A percentile compares a stretch with the other conserved stretches of the same genome.
Evolutionary conservation across 139 green algal genomes (phyloP).

Genomic region (Closterium sp.): DNA sequence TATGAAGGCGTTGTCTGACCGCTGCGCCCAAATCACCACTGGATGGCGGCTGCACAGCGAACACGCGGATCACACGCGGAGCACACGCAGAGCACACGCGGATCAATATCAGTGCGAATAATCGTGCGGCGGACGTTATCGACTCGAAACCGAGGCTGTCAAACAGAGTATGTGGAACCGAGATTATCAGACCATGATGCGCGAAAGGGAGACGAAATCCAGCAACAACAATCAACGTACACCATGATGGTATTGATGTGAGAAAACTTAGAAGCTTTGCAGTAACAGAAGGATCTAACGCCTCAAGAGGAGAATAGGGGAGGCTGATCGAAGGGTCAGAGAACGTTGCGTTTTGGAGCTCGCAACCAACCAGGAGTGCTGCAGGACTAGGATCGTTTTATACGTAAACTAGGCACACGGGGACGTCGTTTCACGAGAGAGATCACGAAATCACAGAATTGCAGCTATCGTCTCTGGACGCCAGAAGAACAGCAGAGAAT

Average conservation of each 20-base stretch:
- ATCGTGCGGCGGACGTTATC: too few species aligned
- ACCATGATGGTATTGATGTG: neutral
- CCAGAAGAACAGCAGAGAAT: too few species aligned
- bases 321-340: neutral
- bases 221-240: neutral
- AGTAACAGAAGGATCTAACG: neutral
- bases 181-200: too few species aligned
- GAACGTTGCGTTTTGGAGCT: neutral
- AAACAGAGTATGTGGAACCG: too few species aligned
- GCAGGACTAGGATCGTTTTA: too few species aligned
- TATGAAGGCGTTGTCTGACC: slow-evolving; percentile 46
- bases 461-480: too few species aligned
- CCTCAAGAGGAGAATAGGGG: neutral
- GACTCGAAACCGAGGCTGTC: too few species aligned
- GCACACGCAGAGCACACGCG: neutral
- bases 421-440: too few species aligned
- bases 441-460: too few species aligned
- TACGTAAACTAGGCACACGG: too few species aligned
- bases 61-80: neutral
- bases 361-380: too few species aligned
- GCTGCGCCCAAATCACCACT: slow-evolving; percentile 52
- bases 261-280: neutral
- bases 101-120: neutral
- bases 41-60: slow-evolving; percentile 16
- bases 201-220: too few species aligned